Evolutionary conservation across 768 basidiomycete species (phyloP), one percentile per base, ranked within the genome.

Genomic region (Tricholoma sp.): DNA sequence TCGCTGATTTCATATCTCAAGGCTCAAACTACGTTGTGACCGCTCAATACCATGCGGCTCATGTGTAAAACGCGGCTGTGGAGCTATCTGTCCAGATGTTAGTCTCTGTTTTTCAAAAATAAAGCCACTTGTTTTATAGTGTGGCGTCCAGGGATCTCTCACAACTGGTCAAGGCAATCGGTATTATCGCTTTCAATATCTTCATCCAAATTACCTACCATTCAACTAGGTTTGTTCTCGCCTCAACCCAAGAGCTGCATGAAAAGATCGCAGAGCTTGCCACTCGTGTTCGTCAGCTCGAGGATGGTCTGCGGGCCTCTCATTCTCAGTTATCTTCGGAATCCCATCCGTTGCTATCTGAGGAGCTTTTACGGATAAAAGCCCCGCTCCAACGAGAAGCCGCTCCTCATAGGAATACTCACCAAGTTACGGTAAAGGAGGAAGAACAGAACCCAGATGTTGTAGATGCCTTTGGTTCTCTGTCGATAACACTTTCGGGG

Each of bases 101-200:
- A n/a, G 48, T 45, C 52, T 32, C 28, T 13, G 29, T 49, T 31
- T 37, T 17, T 12, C 34, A 34, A n/a, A n/a, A n/a, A 24, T 45
- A 31, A n/a, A 41, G 33, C 28, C 18, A 33, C 20, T 9, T 4
- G 9, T 50, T 47, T 18, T 31, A 20, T 17, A 32, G 12, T 41
- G 42, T 53, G 34, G 31, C 61, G 33, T 36, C 32, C 29, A 75
- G 89, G 88, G 88, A 52, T 89, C 88, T 10, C 73, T 91, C 45
- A 90, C 88, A 9, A 91, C 89, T 48, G 89, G 89, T 7, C 85
- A 89, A 69, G 89, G 89, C 13, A 90, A 89, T 76, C 82, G 87
- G 88, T 87, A 61, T 49, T 73, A 64, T 31, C 59, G 53, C 33
- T 52, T 3, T 39, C 42, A 28, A 2, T 42, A 12, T 6, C 15